Conservation (phyloP, 805 yeast genomes). For the Lipomyces chichibuensis region DNA sequence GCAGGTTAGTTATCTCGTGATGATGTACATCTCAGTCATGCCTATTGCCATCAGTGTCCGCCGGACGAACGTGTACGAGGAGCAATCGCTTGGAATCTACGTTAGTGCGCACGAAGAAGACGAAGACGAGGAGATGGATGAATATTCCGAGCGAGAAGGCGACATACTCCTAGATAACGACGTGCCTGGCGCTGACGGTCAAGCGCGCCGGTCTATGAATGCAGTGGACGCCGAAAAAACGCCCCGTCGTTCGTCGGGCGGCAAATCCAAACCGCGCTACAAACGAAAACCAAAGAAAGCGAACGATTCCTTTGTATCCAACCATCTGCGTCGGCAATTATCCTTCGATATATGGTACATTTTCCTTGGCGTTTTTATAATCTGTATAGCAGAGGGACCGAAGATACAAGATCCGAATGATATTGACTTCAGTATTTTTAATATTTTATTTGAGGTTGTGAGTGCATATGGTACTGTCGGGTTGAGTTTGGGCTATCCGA, state of each 20-base stretch:
- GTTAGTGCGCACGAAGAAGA: conserved; percentile 34
- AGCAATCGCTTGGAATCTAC: conserved; percentile 93
- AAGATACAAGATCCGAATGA: conserved; percentile 52
- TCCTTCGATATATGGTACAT: conserved; percentile 95
- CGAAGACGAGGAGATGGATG: conserved; percentile 26
- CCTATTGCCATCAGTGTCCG: conserved; percentile 96
- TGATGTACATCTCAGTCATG: conserved; percentile 97
- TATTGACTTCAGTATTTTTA: conserved; percentile 66
- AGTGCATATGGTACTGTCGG: conserved; percentile 98
- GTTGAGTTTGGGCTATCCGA: conserved; percentile 80
- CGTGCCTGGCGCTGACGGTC: conserved; percentile 3
- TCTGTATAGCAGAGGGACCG: conserved; percentile 82
- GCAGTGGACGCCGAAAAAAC: conserved; percentile 2
- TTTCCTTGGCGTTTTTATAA: conserved; percentile 78
- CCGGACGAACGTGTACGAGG: conserved; percentile 97
- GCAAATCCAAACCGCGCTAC: conserved; percentile 30
- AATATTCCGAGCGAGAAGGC: conserved; percentile 15
- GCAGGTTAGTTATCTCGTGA: conserved; percentile 88
- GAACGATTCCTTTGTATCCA: conserved; percentile 69
- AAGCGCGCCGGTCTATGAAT: conserved; percentile 1
- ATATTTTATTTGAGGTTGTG: conserved; percentile 80
- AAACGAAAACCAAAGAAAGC: conserved; percentile 41
- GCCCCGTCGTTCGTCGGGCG: conserved; percentile 8
- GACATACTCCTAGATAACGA: background rate
- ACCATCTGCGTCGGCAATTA: conserved; percentile 87